Conservation (phyloP, 179 eudicot genomes). For the Spinacia oleracea region DNA sequence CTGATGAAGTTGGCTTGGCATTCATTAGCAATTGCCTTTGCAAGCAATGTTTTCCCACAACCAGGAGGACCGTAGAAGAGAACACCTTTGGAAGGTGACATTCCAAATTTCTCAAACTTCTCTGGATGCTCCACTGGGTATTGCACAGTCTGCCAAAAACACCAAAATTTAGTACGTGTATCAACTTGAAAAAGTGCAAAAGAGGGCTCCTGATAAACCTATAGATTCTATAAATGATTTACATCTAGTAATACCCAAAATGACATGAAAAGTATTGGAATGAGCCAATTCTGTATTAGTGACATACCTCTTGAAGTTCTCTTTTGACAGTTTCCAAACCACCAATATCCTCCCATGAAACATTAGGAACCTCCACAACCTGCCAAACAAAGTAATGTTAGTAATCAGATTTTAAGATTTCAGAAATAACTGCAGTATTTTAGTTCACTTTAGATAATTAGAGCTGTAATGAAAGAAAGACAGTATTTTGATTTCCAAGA, state of each 20-base stretch:
- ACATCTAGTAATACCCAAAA: background rate
- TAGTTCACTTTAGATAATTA: no score
- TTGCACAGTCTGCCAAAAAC: conserved; percentile 45
- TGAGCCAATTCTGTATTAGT: background rate
- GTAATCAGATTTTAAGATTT: background rate
- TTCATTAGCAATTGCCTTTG: conserved; percentile 61
- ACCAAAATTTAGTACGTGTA: background rate
- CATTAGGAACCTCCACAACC: conserved; percentile 74
- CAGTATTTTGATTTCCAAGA: background rate
- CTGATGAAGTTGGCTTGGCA: conserved; percentile 65
- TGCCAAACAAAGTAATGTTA: conserved; percentile 14
- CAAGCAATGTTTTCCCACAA: conserved; percentile 60
- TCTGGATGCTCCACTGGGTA: conserved; percentile 72
- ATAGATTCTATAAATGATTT: no score
- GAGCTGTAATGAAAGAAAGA: background rate
- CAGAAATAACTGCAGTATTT: no score
- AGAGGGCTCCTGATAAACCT: no score
- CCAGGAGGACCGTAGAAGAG: conserved; percentile 70
- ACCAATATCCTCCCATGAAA: conserved; percentile 69
- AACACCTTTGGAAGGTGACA: conserved; percentile 67
- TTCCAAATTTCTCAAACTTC: conserved; percentile 59
- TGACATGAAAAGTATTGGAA: no score
- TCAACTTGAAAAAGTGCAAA: no score
- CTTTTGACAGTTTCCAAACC: conserved; percentile 68
- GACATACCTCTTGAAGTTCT: conserved; percentile 72